phyloP scores from a whole-genome alignment of 2,329 filamentous ascomycete species.

The Corniculantispora saksenae region DNA sequence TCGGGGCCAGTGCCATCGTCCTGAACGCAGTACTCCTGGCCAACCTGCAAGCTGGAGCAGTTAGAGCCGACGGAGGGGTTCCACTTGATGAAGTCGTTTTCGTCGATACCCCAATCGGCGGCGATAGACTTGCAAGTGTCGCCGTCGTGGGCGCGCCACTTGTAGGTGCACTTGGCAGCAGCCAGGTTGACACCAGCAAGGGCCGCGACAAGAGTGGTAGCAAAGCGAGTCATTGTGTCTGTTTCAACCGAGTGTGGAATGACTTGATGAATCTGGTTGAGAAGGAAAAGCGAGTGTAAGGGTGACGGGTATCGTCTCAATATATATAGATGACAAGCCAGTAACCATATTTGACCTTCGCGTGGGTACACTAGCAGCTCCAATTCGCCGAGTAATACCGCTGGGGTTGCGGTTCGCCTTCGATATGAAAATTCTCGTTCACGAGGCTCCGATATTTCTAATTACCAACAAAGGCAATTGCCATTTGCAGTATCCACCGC shows the following conservation, averaged over 20 bases:
- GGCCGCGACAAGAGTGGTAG: slow-evolving; percentile 6
- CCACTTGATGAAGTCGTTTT: slow-evolving; percentile 26
- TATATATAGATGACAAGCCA: slow-evolving; percentile 7
- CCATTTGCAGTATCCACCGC: background rate
- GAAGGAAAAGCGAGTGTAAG: background rate
- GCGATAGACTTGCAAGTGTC: slow-evolving; percentile 31
- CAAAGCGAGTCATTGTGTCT: slow-evolving; percentile 12
- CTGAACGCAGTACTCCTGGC: slow-evolving; percentile 25
- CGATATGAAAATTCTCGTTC: background rate
- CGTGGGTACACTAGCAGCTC: background rate
- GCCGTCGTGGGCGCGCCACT: slow-evolving; percentile 20
- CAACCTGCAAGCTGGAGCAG: background rate
- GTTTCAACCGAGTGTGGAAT: background rate
- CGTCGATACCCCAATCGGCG: slow-evolving; percentile 26
- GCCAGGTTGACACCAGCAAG: slow-evolving; percentile 16
- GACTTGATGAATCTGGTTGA: background rate
- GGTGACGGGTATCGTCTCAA: background rate
- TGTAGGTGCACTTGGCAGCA: slow-evolving; percentile 17
- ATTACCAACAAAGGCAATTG: background rate
- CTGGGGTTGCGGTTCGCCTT: background rate
- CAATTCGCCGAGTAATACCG: background rate
- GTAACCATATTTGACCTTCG: background rate
- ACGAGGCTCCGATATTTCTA: background rate
- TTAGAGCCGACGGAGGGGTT: slow-evolving; percentile 27
- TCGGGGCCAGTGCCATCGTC: background rate